Percentiles rank a stretch among this genome's conserved stretches.
phyloP scores from a whole-genome alignment of 2,329 filamentous ascomycete species.

The Neospermospora avenae region DNA sequence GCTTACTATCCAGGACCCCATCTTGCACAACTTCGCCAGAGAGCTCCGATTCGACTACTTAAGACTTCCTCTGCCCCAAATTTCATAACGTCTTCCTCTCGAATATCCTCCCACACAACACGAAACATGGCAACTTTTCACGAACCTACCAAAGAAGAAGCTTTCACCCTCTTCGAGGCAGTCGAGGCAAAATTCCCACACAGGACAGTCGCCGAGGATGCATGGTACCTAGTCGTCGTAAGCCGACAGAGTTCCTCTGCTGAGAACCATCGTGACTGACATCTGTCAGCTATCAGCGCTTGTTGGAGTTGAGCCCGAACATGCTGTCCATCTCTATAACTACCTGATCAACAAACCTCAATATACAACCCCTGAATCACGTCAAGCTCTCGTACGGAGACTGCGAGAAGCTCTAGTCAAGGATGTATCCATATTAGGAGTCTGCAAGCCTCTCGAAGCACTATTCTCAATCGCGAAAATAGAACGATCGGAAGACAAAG shows the following conservation, averaged over 20 bases:
- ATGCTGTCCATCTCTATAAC: constrained; percentile 52
- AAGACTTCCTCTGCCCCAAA: no score
- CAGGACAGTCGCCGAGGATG: constrained; percentile 40
- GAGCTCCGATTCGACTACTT: not conserved
- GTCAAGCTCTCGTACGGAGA: constrained; percentile 47
- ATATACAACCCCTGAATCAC: constrained; percentile 41
- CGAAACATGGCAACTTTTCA: constrained; percentile 17
- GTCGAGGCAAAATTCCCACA: constrained; percentile 43
- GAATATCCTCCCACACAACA: not conserved
- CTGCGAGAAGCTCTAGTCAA: constrained; percentile 59
- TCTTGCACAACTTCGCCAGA: not conserved
- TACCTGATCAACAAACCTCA: constrained; percentile 49
- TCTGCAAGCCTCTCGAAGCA: constrained; percentile 58
- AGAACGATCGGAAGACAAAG: constrained; percentile 49
- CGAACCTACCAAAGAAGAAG: constrained; percentile 39
- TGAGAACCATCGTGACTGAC: constrained; percentile 5
- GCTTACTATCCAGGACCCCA: not conserved
- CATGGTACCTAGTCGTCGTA: constrained; percentile 46
- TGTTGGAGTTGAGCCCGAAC: constrained; percentile 49
- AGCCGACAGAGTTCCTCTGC: constrained; percentile 10
- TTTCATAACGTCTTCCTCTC: not conserved
- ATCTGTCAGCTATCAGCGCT: constrained; percentile 36
- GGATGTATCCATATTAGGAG: constrained; percentile 54
- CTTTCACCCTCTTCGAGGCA: constrained; percentile 39
- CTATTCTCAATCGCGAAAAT: constrained; percentile 26